Base-by-base conservation (phyloP, 1,139 yeast species). In the Yamadazyma atmosphaerica region DNA sequence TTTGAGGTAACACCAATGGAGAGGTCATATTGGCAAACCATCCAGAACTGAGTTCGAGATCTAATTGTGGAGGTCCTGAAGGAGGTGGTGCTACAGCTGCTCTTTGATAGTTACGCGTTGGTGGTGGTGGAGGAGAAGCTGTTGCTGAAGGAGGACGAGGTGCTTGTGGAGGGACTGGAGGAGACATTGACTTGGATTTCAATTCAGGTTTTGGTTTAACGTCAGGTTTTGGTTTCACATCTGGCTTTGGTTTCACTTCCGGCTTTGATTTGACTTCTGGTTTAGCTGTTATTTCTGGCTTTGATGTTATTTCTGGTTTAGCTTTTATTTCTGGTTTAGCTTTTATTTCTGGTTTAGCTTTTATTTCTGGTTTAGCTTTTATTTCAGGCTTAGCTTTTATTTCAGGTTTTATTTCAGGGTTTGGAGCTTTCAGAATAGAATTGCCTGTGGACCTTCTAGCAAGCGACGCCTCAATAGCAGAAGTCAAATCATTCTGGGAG, bases 1-100 rank as follows among this genome's bases (percentile, higher is more conserved):
- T 58, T 12, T 47, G 39, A 0, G 83, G 82, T 9, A 74, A 50
- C 2, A 44, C 41, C 1, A 58, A 43, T 1, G 52, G 46, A 1
- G 54, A 40, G 10, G 52, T 46, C 3, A 28, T 4, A 12, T 58
- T 54, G 2, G 71, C 61, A 52, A 63, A 77, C 82, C 82, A 77
- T 1, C 74, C 73, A 0, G 69, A 51, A 1, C 49, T 38, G 7
- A 77, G 54, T 38, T 75, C 75, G 25, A 77, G 48, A 43, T 77
- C 69, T 7, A 74, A 40, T 0, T 54, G 49, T 18, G 33, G 74
- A 78, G 34, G 63, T 71, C 26, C 47, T 54, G 4, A 45, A 30
- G 4, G 37, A 25, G 14, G 18, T 5, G 32, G 19, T 14, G 36
- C 8, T 17, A 12, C 23, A 9, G 25, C 11, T 4, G 22, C 15